These are phyloP conservation scores for Metrosideros polymorpha DNA, from an alignment of 441 rosid genomes.

Conservation along the genomic window DNA sequence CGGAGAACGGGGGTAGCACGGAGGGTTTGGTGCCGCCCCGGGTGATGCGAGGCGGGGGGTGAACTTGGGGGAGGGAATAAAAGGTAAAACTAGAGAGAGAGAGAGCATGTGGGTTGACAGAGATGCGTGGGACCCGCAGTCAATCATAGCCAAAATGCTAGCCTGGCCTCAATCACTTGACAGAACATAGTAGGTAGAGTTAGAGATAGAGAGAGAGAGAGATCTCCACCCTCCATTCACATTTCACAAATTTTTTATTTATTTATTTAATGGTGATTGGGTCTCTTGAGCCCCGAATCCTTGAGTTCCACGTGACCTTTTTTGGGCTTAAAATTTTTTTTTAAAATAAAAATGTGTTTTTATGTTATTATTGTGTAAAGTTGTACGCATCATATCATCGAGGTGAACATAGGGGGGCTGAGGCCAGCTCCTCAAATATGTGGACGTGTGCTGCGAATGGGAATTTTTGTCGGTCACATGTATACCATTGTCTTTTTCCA, in stretches of 20 bases:
- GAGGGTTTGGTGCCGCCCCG: background rate
- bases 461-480: background rate
- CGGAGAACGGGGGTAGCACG: background rate
- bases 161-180: conserved; percentile 50
- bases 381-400: background rate
- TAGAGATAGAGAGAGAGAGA: too few species aligned
- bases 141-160: conserved; percentile 49
- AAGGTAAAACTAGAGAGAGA: background rate
- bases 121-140: conserved; percentile 27
- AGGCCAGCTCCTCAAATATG: background rate
- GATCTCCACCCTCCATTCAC: too few species aligned
- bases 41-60: background rate
- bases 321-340: background rate
- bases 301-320: background rate
- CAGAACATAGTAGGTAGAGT: conserved; percentile 15
- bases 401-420: background rate
- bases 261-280: background rate
- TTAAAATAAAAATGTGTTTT: background rate
- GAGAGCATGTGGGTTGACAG: conserved; percentile 58
- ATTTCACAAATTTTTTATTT: too few species aligned
- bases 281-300: background rate
- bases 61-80: background rate
- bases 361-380: background rate
- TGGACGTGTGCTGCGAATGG: background rate
- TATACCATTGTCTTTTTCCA: background rate